phyloP scores from a whole-genome alignment of 2,329 filamentous ascomycete species.

The Apiospora saccharicola region DNA sequence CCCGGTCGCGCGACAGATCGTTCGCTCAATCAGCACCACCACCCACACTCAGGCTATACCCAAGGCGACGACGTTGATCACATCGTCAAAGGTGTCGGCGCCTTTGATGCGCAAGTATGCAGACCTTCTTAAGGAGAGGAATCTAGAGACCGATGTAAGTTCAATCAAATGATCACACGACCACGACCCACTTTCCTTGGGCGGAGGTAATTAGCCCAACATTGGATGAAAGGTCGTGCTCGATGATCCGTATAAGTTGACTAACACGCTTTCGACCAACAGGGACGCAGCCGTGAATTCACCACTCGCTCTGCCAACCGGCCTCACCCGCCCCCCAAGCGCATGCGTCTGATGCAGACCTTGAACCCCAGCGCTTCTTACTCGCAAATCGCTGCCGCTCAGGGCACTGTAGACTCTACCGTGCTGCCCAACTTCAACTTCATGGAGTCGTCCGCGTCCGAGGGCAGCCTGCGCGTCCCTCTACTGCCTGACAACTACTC shows the following conservation, averaged over 20 bases:
- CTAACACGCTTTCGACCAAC: background rate
- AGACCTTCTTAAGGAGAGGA: conserved; percentile 45
- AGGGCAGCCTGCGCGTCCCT: conserved; percentile 60
- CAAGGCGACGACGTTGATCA: conserved; percentile 38
- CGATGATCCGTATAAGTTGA: conserved; percentile 26
- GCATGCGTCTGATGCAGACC: conserved; percentile 68
- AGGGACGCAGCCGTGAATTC: conserved; percentile 39
- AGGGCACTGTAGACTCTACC: conserved; percentile 45
- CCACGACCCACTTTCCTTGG: background rate
- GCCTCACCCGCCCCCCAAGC: conserved; percentile 48
- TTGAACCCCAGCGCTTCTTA: conserved; percentile 58
- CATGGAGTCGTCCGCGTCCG: conserved; percentile 37
- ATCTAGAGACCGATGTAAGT: conserved; percentile 43
- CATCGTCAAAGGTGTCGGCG: conserved; percentile 38
- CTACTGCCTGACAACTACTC: conserved; percentile 66
- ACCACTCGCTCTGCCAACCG: conserved; percentile 45
- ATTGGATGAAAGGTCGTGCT: background rate
- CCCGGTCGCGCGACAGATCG: conserved; percentile 39
- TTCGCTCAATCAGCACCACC: conserved; percentile 42
- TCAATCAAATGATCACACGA: background rate
- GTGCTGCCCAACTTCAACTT: conserved; percentile 57
- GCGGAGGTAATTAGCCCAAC: background rate
- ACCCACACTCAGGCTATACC: conserved; percentile 32
- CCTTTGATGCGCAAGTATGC: conserved; percentile 45
- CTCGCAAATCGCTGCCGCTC: conserved; percentile 33